phyloP scores from a whole-genome alignment of 208 protist species.

The Acanthamoeba royreba region DNA sequence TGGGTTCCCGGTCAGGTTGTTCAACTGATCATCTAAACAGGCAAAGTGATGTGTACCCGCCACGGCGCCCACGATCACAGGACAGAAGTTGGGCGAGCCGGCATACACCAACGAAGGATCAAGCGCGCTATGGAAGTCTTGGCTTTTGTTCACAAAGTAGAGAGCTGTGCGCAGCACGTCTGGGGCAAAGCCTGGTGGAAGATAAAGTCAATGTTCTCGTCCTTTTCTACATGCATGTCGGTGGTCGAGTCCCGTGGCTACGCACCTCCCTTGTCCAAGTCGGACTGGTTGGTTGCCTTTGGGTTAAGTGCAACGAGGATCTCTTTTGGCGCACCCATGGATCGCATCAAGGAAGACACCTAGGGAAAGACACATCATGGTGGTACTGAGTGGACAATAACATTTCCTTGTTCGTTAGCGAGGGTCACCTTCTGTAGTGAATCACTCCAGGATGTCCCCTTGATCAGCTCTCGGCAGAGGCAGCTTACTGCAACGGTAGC shows the following conservation, averaged over 20 bases:
- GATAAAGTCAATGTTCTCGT: neutral
- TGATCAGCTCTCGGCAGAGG: neutral
- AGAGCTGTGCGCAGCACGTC: neutral
- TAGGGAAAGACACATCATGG: too few species aligned
- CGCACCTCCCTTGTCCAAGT: neutral
- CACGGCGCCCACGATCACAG: neutral
- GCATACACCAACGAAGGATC: neutral
- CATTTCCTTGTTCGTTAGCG: too few species aligned
- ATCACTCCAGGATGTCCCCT: neutral
- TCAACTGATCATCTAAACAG: neutral
- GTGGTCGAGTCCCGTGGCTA: neutral
- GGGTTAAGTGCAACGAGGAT: neutral
- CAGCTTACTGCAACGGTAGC: neutral
- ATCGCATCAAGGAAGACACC: too few species aligned
- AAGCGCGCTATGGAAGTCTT: neutral
- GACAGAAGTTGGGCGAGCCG: constrained; percentile 1
- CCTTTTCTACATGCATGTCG: neutral
- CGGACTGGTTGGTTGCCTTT: neutral
- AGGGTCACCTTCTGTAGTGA: neutral
- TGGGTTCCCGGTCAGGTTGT: neutral
- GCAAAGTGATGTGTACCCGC: neutral
- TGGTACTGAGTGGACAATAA: too few species aligned
- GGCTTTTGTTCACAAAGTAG: neutral
- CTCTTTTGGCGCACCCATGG: too few species aligned
- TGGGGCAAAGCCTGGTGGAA: neutral